These are phyloP conservation scores for Hypholoma sublateritium DNA, from an alignment of 768 basidiomycete genomes.

Conservation along the genomic window DNA sequence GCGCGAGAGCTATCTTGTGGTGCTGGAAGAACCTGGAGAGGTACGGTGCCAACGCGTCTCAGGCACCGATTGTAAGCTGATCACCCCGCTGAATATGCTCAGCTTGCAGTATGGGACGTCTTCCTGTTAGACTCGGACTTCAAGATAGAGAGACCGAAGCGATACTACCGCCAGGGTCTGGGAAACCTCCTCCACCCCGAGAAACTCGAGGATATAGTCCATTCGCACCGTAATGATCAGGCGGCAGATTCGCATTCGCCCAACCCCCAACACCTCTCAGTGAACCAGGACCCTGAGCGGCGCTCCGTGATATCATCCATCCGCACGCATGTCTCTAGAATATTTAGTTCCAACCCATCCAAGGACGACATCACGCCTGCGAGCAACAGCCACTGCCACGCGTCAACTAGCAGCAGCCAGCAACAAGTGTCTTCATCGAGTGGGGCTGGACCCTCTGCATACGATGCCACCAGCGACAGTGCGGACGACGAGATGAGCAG, in stretches of 20 bases:
- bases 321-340: constrained; percentile 17
- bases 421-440: neutral
- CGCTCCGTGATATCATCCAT: constrained; percentile 4
- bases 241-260: constrained; percentile 4
- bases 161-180: constrained; percentile 86
- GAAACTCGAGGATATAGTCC: constrained; percentile 15
- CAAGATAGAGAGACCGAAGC: constrained; percentile 83
- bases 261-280: neutral
- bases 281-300: neutral
- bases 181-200: constrained; percentile 54
- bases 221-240: constrained; percentile 9
- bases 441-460: neutral
- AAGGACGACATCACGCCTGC: constrained; percentile 1
- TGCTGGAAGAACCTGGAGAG: constrained; percentile 83
- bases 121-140: constrained; percentile 92
- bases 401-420: neutral
- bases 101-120: constrained; percentile 91
- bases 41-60: constrained; percentile 36
- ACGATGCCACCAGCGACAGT: constrained; percentile 5
- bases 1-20: constrained; percentile 88
- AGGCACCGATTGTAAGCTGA: neutral
- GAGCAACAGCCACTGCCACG: neutral
- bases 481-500: constrained; percentile 10
- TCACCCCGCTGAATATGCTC: constrained; percentile 4
- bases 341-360: neutral